These are phyloP conservation scores for Colletotrichum sp. DNA, from an alignment of 2,329 filamentous ascomycete genomes.

Conservation along the genomic window DNA sequence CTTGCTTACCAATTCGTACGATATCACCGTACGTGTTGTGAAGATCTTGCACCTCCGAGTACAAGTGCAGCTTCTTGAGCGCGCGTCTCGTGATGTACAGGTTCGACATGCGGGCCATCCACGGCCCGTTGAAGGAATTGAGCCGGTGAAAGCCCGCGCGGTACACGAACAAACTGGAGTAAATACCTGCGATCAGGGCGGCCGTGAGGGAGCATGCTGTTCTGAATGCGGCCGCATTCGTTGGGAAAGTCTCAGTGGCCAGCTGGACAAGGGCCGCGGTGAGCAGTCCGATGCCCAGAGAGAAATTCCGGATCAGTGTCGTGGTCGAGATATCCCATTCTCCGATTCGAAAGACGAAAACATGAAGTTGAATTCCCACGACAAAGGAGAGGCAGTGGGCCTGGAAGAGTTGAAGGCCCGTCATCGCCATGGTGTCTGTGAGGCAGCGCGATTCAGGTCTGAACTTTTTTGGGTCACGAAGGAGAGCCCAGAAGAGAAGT, in stretches of 20 bases:
- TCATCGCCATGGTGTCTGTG: not conserved
- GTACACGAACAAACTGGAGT: conserved; percentile 25
- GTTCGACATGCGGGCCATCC: conserved; percentile 29
- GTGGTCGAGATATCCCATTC: conserved; percentile 29
- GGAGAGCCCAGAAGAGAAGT: not conserved
- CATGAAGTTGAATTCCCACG: conserved; percentile 20
- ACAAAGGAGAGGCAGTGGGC: conserved; percentile 2
- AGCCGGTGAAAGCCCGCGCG: conserved; percentile 29
- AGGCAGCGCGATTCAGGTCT: not conserved
- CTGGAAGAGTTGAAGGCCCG: not conserved
- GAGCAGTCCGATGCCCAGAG: not conserved
- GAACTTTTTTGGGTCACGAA: not conserved
- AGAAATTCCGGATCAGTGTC: conserved; percentile 15
- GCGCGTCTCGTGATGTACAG: conserved; percentile 24
- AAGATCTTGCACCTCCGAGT: conserved; percentile 29
- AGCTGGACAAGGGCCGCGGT: not conserved
- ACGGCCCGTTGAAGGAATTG: conserved; percentile 31
- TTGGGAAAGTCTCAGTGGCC: not conserved
- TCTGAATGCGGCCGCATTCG: not conserved
- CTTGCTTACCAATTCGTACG: conserved; percentile 29
- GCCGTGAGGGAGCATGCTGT: not conserved
- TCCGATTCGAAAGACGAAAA: conserved; percentile 26
- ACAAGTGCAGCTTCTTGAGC: conserved; percentile 26
- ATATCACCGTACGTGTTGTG: conserved; percentile 34
- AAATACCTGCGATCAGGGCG: conserved; percentile 15